Percentiles rank a stretch among this genome's conserved stretches.
These are phyloP conservation scores for Microthlaspi erraticum DNA, from an alignment of 345 rosid genomes.

Conservation along the genomic window DNA sequence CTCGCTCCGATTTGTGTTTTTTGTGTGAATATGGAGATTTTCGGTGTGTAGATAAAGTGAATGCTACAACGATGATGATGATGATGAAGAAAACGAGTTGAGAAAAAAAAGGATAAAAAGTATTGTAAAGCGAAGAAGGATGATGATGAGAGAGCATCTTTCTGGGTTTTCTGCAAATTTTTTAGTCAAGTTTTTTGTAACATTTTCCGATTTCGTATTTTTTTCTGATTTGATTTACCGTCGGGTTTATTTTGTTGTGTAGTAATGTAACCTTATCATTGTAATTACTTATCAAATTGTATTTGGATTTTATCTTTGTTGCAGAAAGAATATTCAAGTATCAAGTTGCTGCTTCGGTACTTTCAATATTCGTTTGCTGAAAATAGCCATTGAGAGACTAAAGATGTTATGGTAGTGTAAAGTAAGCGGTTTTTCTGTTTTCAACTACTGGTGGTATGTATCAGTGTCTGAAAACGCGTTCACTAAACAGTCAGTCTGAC, in stretches of 20 bases:
- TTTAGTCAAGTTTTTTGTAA: not conserved
- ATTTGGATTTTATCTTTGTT: not conserved
- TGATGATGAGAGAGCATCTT: not conserved
- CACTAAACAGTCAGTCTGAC: too few relatives aligned
- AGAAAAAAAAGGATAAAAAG: not conserved
- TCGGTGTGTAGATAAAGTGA: slow-evolving; percentile 23
- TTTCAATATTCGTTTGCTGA: too few relatives aligned
- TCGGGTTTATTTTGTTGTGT: slow-evolving; percentile 23
- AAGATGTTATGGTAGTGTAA: too few relatives aligned
- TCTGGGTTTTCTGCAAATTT: slow-evolving; percentile 7
- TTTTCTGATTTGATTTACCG: not conserved
- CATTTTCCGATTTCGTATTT: not conserved
- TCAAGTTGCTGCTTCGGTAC: too few relatives aligned
- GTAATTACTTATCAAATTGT: slow-evolving; percentile 17
- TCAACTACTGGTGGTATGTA: too few relatives aligned
- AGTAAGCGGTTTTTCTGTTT: too few relatives aligned
- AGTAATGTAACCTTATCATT: slow-evolving; percentile 21
- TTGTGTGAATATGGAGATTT: slow-evolving; percentile 36
- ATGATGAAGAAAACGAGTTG: not conserved
- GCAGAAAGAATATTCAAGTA: too few relatives aligned
- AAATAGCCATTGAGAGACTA: too few relatives aligned
- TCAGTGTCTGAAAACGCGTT: too few relatives aligned
- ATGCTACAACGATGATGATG: not conserved
- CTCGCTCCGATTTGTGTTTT: not conserved
- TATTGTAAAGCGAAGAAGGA: not conserved